Conservation (phyloP, 2,329 filamentous ascomycete species). For the Metarhizium humberi region DNA sequence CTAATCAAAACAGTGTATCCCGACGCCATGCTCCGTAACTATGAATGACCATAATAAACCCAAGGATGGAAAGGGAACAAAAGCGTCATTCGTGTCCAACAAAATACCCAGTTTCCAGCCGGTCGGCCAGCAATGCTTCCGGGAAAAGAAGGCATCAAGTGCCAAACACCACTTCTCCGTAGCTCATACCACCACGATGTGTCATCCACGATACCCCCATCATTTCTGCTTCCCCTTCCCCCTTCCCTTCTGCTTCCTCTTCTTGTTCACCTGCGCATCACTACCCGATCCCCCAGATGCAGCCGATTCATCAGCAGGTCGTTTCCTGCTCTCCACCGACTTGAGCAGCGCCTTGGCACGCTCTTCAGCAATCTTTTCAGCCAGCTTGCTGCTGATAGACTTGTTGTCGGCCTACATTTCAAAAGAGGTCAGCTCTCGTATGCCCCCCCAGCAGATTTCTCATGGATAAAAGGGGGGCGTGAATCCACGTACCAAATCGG, state of each 20-base stretch:
- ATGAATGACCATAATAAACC: background rate
- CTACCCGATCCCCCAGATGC: conserved; percentile 12
- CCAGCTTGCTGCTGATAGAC: conserved; percentile 39
- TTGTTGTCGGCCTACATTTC: conserved; percentile 38
- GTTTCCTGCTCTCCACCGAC: conserved; percentile 35
- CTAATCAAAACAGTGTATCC: background rate
- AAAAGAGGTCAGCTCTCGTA: conserved; percentile 6
- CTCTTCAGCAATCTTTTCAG: conserved; percentile 48
- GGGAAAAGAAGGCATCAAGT: too few species aligned
- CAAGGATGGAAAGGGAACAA: background rate
- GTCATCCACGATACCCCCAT: background rate
- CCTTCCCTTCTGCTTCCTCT: conserved; percentile 20
- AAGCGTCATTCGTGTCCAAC: background rate
- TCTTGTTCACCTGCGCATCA: conserved; percentile 18
- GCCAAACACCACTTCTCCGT: too few species aligned
- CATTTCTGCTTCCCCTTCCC: conserved; percentile 14
- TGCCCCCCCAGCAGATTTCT: too few species aligned
- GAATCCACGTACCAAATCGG: conserved; percentile 55
- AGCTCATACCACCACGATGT: too few species aligned
- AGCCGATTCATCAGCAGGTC: conserved; percentile 24
- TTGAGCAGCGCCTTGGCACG: conserved; percentile 42
- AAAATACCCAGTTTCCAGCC: too few species aligned
- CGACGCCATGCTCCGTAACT: background rate
- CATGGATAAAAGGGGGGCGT: too few species aligned
- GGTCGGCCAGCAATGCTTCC: too few species aligned